Evolutionary conservation across 2,329 filamentous ascomycete species (phyloP).

Genomic region (Neofusicoccum laricinum): DNA sequence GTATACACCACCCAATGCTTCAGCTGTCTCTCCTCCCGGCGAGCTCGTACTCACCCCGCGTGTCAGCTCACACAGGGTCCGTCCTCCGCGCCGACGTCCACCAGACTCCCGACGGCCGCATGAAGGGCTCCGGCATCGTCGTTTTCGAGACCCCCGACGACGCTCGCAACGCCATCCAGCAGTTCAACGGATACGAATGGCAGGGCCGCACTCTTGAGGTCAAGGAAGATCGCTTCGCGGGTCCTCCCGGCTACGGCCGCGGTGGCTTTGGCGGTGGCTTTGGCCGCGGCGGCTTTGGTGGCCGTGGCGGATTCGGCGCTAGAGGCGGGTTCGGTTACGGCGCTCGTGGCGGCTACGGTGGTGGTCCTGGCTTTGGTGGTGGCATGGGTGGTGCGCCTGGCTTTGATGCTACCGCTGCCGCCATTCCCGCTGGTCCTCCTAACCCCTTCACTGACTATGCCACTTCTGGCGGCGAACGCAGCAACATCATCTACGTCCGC

Average conservation of each 20-base stretch:
- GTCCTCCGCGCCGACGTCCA: slow-evolving; percentile 97
- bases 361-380: slow-evolving; percentile 41
- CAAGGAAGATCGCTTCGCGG: slow-evolving; percentile 91
- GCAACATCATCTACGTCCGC: slow-evolving; percentile 87
- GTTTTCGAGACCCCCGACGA: slow-evolving; percentile 94
- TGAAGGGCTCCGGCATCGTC: slow-evolving; percentile 95
- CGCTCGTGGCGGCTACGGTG: slow-evolving; percentile 47
- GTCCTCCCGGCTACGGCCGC: slow-evolving; percentile 44
- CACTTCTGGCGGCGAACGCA: slow-evolving; percentile 78
- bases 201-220: slow-evolving; percentile 91
- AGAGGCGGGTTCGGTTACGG: slow-evolving; percentile 60
- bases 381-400: slow-evolving; percentile 26
- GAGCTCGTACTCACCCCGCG: not conserved
- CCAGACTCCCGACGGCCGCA: slow-evolving; percentile 82
- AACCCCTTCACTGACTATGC: slow-evolving; percentile 95
- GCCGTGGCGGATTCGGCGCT: slow-evolving; percentile 45
- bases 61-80: slow-evolving; percentile 25
- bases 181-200: slow-evolving; percentile 99
- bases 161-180: slow-evolving; percentile 90
- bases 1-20: slow-evolving; percentile 32
- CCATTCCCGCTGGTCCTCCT: slow-evolving; percentile 57
- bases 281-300: slow-evolving; percentile 55
- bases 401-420: slow-evolving; percentile 44
- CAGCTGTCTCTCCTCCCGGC: not conserved
- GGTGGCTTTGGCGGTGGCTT: slow-evolving; percentile 50